Evolutionary conservation across 2,329 filamentous ascomycete species (phyloP).

Genomic region (Neobulgaria alba): DNA sequence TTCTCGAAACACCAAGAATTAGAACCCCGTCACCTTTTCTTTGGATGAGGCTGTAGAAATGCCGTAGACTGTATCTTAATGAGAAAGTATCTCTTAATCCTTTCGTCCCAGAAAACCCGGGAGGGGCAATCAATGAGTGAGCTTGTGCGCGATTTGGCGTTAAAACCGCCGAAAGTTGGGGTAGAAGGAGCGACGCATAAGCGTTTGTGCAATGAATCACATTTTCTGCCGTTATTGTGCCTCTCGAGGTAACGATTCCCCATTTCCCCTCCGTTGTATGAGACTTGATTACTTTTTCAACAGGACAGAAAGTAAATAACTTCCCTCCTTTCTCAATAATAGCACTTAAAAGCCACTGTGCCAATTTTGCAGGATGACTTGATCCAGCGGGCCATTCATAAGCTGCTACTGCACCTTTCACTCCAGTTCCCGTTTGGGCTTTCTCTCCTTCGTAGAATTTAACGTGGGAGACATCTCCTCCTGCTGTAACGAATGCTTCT

Average conservation of each 20-base stretch:
- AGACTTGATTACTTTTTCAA: conserved; percentile 19
- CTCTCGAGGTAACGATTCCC: conserved; percentile 30
- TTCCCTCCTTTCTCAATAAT: conserved; percentile 32
- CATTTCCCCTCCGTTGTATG: conserved; percentile 19
- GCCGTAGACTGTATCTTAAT: conserved; percentile 36
- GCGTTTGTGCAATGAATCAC: too few species aligned
- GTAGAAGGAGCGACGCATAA: too few species aligned
- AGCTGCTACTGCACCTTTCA: conserved; percentile 33
- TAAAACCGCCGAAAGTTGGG: too few species aligned
- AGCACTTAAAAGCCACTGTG: conserved; percentile 37
- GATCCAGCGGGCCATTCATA: conserved; percentile 44
- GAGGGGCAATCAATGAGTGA: too few species aligned
- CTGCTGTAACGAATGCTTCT: conserved; percentile 32
- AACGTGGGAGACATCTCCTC: conserved; percentile 37
- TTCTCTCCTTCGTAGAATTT: conserved; percentile 33
- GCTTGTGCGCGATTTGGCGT: too few species aligned
- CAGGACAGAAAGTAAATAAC: conserved; percentile 38
- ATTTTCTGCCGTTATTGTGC: conserved; percentile 23
- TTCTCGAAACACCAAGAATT: conserved; percentile 35
- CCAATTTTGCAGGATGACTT: conserved; percentile 40
- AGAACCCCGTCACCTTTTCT: conserved; percentile 33
- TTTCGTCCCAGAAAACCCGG: too few species aligned
- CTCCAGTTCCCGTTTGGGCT: conserved; percentile 31
- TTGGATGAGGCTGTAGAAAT: conserved; percentile 43
- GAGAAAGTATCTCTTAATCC: too few species aligned